phyloP scores from a whole-genome alignment of 768 basidiomycete genomes.

The Suillus bovinus region DNA sequence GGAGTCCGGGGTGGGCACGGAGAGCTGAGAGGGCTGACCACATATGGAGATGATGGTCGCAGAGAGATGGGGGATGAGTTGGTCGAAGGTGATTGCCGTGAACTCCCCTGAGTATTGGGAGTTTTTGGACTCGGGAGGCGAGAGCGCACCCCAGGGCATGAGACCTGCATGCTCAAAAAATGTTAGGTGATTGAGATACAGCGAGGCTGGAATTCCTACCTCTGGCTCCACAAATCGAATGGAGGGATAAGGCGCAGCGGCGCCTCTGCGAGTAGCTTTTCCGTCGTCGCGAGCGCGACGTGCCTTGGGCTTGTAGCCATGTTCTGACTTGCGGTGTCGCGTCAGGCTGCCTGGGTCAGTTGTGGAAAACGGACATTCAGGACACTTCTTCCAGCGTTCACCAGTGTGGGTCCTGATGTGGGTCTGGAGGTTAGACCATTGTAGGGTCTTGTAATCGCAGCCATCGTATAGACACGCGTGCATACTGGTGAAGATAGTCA shows the following conservation, averaged over 20 bases:
- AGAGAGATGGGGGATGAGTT: constrained; percentile 2
- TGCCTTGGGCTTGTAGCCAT: constrained; percentile 21
- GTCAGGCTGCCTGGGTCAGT: constrained; percentile 26
- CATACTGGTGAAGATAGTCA: constrained; percentile 20
- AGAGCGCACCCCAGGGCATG: not conserved
- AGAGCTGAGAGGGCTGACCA: not conserved
- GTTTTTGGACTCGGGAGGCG: not conserved
- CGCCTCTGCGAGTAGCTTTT: constrained; percentile 6
- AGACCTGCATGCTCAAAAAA: not conserved
- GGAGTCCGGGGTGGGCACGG: not conserved
- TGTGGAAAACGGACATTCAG: constrained; percentile 15
- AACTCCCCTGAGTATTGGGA: not conserved
- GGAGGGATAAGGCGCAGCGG: constrained; percentile 11
- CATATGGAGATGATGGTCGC: not conserved
- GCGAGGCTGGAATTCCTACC: not conserved
- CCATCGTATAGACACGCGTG: constrained; percentile 19
- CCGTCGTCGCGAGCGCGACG: not conserved
- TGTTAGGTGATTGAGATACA: constrained; percentile 3
- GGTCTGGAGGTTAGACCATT: constrained; percentile 27
- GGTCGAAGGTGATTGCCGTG: not conserved
- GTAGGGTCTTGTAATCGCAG: constrained; percentile 26
- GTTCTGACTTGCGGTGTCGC: constrained; percentile 20
- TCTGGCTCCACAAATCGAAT: not conserved
- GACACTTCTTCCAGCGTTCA: constrained; percentile 18
- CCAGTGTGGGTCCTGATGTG: constrained; percentile 29